Evolutionary conservation across 352 stramenopile species (phyloP).

Genomic region (Pythium biforme): DNA sequence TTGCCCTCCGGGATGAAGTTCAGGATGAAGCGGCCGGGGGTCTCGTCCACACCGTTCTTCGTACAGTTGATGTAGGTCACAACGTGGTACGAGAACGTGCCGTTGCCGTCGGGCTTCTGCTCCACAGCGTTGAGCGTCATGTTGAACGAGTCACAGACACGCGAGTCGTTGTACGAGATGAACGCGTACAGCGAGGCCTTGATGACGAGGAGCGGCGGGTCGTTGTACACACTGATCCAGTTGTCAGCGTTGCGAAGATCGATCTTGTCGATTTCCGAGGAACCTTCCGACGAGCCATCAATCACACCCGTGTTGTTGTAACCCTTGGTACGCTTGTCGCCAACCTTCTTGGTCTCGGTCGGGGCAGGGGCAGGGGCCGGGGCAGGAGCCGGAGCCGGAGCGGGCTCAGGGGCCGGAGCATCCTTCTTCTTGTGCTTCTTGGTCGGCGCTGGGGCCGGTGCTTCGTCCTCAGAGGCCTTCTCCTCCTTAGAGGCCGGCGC

Average conservation of each 20-base stretch:
- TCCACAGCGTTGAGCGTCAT: constrained; percentile 86
- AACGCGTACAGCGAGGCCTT: constrained; percentile 86
- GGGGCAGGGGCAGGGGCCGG: constrained; percentile 8
- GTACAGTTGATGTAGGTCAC: constrained; percentile 86
- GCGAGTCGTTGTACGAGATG: constrained; percentile 82
- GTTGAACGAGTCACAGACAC: constrained; percentile 83
- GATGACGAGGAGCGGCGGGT: constrained; percentile 75
- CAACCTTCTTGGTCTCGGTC: constrained; percentile 25
- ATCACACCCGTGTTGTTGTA: constrained; percentile 75
- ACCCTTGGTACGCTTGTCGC: constrained; percentile 66
- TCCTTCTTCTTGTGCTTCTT: constrained; percentile 25
- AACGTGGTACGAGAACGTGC: constrained; percentile 77
- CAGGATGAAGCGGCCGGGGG: constrained; percentile 73
- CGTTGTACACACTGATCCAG: constrained; percentile 83
- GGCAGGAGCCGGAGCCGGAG: constrained; percentile 13
- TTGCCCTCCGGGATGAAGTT: constrained; percentile 85
- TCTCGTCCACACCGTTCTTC: constrained; percentile 71
- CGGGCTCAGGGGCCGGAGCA: constrained; percentile 13
- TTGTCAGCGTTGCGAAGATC: constrained; percentile 66
- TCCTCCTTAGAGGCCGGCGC: background rate
- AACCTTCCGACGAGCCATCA: constrained; percentile 75
- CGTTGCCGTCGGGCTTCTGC: constrained; percentile 73
- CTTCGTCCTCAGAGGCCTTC: constrained; percentile 1
- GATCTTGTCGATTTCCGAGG: constrained; percentile 84
- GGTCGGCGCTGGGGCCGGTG: constrained; percentile 8